Base-by-base conservation (phyloP, 176 grass and related monocot species). In the Eremochloa ophiuroides region DNA sequence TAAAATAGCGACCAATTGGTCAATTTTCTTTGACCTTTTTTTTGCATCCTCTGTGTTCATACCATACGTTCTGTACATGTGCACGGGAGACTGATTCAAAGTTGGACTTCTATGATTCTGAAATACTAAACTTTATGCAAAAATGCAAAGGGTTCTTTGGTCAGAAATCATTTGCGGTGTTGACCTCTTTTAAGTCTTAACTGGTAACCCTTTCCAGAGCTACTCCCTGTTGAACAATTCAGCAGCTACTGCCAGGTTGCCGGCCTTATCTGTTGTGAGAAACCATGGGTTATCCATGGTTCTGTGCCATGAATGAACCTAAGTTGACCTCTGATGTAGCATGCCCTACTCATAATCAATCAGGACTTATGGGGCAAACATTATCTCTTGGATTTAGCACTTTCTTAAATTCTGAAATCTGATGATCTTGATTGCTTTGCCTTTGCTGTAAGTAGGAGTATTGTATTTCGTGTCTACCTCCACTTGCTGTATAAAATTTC, bases 1-100 rank as follows among this genome's bases (percentile, higher is more conserved):
- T 73, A 59, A 84, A 80, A 71, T 74, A 50, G n/a, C 4, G 89
- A 80, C 80, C 84, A 59, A 91, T 91, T 84, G 76, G 89, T 91
- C 89, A 46, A 10, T 28, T 87, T 91, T 74, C 75, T 80, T 91
- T 75, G 80, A 87, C 81, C 12, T 80, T 44, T 43, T 74, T 58
- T 61, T 40, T 16, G 53, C 55, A 56, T 80, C 48, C 41, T 85
- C 47, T 66, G 8, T 44, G 43, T 77, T 77, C 78, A 66, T 16
- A 82, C 44, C 78, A 66, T 22, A 66, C 62, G 29, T 66, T 22
- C 4, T 31, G 1, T 55, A 56, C 77, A 29, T 80, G 50, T 71
- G 77, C 63, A 81, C 29, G 53, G 26, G 72, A 15, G 82, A 85
- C 78, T 38, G 78, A 26, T 66, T 89, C 87, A 55, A 43, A 64